phyloP scores from a whole-genome alignment of 768 basidiomycete genomes.

The Boletus pseudopeckii region DNA sequence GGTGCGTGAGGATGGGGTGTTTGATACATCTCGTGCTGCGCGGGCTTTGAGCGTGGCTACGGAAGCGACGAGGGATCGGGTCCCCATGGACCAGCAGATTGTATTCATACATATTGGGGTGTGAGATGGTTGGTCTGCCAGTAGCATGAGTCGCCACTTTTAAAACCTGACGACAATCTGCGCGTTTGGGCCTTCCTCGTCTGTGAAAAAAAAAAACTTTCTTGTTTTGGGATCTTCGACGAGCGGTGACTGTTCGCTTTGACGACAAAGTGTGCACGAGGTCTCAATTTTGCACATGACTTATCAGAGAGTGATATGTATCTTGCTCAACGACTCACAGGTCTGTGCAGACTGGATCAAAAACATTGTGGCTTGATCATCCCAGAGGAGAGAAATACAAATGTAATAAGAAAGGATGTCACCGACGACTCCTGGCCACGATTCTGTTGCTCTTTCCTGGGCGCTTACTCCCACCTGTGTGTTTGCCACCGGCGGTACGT shows the following conservation, averaged over 20 bases:
- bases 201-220: too few relatives aligned
- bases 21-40: conserved; percentile 17
- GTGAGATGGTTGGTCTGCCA: not conserved
- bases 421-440: conserved; percentile 37
- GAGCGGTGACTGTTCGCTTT: not conserved
- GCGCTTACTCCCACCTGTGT: conserved; percentile 42
- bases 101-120: conserved; percentile 24
- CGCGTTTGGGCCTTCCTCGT: not conserved
- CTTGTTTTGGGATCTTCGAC: too few relatives aligned
- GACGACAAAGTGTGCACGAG: not conserved
- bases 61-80: conserved; percentile 2
- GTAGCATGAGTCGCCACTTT: not conserved
- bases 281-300: not conserved
- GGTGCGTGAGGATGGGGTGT: conserved; percentile 9
- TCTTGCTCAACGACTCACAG: not conserved
- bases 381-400: conserved; percentile 3
- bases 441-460: conserved; percentile 60
- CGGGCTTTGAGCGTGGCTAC: conserved; percentile 13
- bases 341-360: not conserved
- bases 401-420: conserved; percentile 8
- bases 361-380: not conserved
- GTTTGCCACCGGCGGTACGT: conserved; percentile 10
- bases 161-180: not conserved
- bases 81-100: conserved; percentile 22
- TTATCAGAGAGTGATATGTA: not conserved